Evolutionary conservation across 768 basidiomycete genomes (phyloP).

Genomic region (Amanita fuliginea): DNA sequence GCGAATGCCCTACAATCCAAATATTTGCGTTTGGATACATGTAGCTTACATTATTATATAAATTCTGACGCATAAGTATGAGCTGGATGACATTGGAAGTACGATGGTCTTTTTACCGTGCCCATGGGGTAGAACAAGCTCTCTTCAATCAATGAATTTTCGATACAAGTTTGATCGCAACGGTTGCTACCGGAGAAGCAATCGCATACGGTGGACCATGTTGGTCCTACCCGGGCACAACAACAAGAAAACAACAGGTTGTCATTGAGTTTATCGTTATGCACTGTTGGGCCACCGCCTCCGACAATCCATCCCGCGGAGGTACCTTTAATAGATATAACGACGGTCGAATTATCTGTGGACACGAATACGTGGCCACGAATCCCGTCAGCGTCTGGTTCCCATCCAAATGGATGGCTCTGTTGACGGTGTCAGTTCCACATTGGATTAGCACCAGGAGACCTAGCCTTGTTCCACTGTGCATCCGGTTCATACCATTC

Average conservation of each 20-base stretch:
- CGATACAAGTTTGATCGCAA: conserved; percentile 76
- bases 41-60: conserved; percentile 86
- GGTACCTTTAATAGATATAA: conserved; percentile 91
- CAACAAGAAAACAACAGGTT: conserved; percentile 96
- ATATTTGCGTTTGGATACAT: conserved; percentile 87
- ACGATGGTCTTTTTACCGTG: conserved; percentile 38
- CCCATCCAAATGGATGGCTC: conserved; percentile 82
- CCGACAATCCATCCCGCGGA: conserved; percentile 59
- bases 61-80: conserved; percentile 40
- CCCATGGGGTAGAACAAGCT: conserved; percentile 84
- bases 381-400: conserved; percentile 79
- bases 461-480: conserved; percentile 7
- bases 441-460: background rate
- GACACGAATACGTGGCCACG: conserved; percentile 89
- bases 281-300: conserved; percentile 71
- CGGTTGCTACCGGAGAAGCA: conserved; percentile 68
- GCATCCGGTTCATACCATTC: conserved; percentile 60
- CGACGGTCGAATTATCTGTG: conserved; percentile 72
- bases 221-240: conserved; percentile 89
- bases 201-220: conserved; percentile 88
- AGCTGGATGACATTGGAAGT: background rate
- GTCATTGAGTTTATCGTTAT: conserved; percentile 90
- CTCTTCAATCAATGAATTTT: conserved; percentile 67
- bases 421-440: conserved; percentile 13
- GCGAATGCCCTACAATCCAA: conserved; percentile 76